Conservation (phyloP, 805 yeast species). For the Suhomyces prunicola region DNA sequence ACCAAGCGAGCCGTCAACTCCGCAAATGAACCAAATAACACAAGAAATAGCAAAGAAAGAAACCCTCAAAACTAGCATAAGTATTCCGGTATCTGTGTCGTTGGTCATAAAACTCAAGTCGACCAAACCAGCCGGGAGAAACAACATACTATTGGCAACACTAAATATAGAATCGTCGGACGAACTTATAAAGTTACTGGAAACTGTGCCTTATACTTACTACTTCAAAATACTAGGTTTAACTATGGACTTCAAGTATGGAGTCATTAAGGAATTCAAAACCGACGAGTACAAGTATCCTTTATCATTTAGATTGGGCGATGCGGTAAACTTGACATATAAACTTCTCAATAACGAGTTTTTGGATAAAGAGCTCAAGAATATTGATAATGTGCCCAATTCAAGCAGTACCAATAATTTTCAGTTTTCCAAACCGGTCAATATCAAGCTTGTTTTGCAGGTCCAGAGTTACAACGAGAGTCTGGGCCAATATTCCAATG, state of each 20-base stretch:
- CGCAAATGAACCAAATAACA: neutral
- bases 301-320: slow-evolving; percentile 22
- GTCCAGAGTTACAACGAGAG: slow-evolving; percentile 15
- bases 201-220: slow-evolving; percentile 10
- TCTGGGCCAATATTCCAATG: slow-evolving; percentile 7
- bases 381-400: slow-evolving; percentile 9
- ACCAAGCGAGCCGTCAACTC: neutral
- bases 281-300: slow-evolving; percentile 23
- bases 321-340: slow-evolving; percentile 35
- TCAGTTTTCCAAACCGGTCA: slow-evolving; percentile 23
- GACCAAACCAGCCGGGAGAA: slow-evolving; percentile 47
- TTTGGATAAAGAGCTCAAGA: slow-evolving; percentile 18
- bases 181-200: slow-evolving; percentile 21
- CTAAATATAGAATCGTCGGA: slow-evolving; percentile 48
- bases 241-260: slow-evolving; percentile 25
- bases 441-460: slow-evolving; percentile 24
- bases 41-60: neutral
- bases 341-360: slow-evolving; percentile 31
- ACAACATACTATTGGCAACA: slow-evolving; percentile 44
- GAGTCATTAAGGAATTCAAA: slow-evolving; percentile 21
- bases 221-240: slow-evolving; percentile 21
- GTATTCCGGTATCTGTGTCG: slow-evolving; percentile 33
- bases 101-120: slow-evolving; percentile 46
- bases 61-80: slow-evolving; percentile 9
- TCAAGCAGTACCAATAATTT: slow-evolving; percentile 9